These are phyloP conservation scores for Mucuna pruriens DNA, from an alignment of 306 rosid genomes.

Conservation along the genomic window DNA sequence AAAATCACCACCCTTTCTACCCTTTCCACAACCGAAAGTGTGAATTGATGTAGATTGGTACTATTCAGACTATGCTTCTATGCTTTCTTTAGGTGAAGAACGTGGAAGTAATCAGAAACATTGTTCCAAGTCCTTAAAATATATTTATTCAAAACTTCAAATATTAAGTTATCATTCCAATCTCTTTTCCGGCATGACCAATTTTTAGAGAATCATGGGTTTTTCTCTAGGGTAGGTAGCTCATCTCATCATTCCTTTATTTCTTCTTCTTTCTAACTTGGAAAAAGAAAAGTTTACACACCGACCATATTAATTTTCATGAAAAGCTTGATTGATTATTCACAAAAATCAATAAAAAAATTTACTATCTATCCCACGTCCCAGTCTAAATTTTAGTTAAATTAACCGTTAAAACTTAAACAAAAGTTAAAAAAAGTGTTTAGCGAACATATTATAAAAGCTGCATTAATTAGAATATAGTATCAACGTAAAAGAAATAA, in stretches of 20 bases:
- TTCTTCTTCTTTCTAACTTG: not conserved
- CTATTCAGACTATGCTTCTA: not conserved
- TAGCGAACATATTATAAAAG: not conserved
- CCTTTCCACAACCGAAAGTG: slow-evolving; percentile 39
- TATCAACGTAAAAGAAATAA: not conserved
- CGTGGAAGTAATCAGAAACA: slow-evolving; percentile 6
- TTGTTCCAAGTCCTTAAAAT: not conserved
- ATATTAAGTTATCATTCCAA: not conserved
- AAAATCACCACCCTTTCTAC: slow-evolving; percentile 20
- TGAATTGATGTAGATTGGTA: slow-evolving; percentile 29
- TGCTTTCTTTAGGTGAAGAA: slow-evolving; percentile 37
- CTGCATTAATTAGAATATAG: not conserved
- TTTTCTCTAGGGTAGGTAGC: not conserved
- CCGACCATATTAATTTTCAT: too few species aligned
- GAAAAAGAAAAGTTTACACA: not conserved
- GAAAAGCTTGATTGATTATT: too few species aligned
- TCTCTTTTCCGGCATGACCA: not conserved
- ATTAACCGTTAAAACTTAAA: too few species aligned
- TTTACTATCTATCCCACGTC: too few species aligned
- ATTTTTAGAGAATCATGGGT: not conserved
- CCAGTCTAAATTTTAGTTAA: too few species aligned
- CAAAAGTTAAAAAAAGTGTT: too few species aligned
- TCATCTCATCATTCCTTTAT: not conserved
- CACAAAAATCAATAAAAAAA: too few species aligned
- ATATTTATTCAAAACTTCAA: not conserved